phyloP scores from a whole-genome alignment of 192 early-diverging fungal genomes.

The Gaertneriomyces sp. region DNA sequence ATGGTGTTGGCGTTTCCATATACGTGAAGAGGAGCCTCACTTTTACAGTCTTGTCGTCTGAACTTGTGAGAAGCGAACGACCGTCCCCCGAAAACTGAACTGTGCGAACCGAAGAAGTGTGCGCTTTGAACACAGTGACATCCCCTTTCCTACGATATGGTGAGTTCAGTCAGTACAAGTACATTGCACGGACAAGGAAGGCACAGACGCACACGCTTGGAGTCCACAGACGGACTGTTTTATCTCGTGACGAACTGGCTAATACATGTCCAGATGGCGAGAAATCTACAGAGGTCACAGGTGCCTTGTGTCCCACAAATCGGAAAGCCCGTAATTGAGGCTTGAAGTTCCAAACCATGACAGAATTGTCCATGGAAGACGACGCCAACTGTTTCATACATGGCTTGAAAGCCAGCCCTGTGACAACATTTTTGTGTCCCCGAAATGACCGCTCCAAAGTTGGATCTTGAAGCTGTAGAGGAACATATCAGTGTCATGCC shows the following conservation, averaged over 20 bases:
- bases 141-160: slow-evolving; percentile 50
- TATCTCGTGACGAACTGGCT: slow-evolving; percentile 51
- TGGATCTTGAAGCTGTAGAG: slow-evolving; percentile 38
- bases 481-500: background rate
- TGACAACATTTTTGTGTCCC: slow-evolving; percentile 58
- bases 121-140: slow-evolving; percentile 57
- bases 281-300: slow-evolving; percentile 56
- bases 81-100: slow-evolving; percentile 56
- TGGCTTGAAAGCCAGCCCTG: slow-evolving; percentile 52
- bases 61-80: slow-evolving; percentile 44
- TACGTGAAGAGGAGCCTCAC: slow-evolving; percentile 23
- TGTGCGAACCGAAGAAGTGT: slow-evolving; percentile 54
- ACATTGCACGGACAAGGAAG: background rate
- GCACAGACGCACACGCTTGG: slow-evolving; percentile 48
- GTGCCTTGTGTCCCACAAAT: slow-evolving; percentile 59
- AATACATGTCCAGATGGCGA: slow-evolving; percentile 47
- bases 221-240: slow-evolving; percentile 59
- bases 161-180: background rate
- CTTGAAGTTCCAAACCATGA: slow-evolving; percentile 68
- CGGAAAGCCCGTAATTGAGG: slow-evolving; percentile 55
- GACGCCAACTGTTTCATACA: slow-evolving; percentile 57
- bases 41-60: slow-evolving; percentile 61
- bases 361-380: slow-evolving; percentile 50
- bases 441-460: slow-evolving; percentile 56
- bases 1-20: background rate